These are phyloP conservation scores for Lathyrus sativus DNA, from an alignment of 306 rosid genomes.

Conservation along the genomic window DNA sequence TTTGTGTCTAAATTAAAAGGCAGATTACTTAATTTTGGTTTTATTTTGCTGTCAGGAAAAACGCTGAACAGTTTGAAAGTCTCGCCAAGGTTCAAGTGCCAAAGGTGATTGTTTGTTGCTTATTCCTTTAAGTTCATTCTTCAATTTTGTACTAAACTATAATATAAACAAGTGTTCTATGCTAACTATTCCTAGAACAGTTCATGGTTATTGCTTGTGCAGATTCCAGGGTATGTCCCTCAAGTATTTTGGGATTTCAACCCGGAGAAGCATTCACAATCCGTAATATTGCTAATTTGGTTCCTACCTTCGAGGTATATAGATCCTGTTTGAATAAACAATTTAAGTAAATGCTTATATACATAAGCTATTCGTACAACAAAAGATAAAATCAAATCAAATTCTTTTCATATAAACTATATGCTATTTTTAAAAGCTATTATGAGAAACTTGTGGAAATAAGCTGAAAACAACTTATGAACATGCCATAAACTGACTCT, in stretches of 20 bases:
- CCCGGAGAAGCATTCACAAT: slow-evolving; percentile 92
- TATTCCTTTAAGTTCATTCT: slow-evolving; percentile 31
- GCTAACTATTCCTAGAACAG: slow-evolving; percentile 70
- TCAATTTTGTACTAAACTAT: slow-evolving; percentile 24
- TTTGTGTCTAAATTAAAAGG: slow-evolving; percentile 16
- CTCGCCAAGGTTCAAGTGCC: slow-evolving; percentile 86
- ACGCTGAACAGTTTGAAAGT: slow-evolving; percentile 63
- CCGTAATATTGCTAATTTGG: slow-evolving; percentile 93
- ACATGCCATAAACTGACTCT: not conserved
- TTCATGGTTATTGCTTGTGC: slow-evolving; percentile 97
- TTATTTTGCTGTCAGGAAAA: slow-evolving; percentile 55
- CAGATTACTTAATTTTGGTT: slow-evolving; percentile 33
- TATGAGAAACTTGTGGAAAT: not conserved
- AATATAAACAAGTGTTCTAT: slow-evolving; percentile 18
- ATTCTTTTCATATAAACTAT: not conserved
- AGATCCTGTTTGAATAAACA: not conserved
- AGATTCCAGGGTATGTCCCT: slow-evolving; percentile 97
- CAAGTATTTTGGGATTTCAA: slow-evolving; percentile 80
- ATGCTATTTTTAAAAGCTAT: not conserved
- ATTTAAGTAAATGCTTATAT: not conserved
- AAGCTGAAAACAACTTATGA: not conserved
- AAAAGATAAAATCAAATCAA: not conserved
- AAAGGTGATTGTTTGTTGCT: slow-evolving; percentile 54
- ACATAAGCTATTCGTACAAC: not conserved
- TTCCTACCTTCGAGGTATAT: slow-evolving; percentile 83